Evolutionary conservation across 306 rosid species (phyloP).

Genomic region (Astragalus membranaceus): DNA sequence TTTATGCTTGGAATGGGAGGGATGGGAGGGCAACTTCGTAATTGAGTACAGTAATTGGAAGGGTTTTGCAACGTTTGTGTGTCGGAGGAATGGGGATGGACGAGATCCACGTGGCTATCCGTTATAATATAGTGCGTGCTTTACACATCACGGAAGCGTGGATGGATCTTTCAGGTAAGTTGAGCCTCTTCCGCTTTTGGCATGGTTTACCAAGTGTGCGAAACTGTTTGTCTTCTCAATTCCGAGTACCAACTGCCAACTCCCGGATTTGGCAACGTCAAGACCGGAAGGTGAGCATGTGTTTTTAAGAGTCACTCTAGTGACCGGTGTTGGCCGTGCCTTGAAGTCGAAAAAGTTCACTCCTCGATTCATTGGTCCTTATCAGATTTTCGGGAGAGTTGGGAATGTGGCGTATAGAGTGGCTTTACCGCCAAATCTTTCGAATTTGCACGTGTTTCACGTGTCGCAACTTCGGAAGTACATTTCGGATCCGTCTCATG

Average conservation of each 20-base stretch:
- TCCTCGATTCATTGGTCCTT: too few relatives aligned
- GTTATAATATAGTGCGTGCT: background rate
- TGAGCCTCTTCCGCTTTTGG: background rate
- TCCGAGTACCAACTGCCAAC: background rate
- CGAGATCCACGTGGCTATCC: slow-evolving; percentile 24
- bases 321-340: too few relatives aligned
- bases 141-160: slow-evolving; percentile 3
- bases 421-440: too few relatives aligned
- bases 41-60: background rate
- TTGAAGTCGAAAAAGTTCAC: too few relatives aligned
- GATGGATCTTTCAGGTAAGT: background rate
- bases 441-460: too few relatives aligned
- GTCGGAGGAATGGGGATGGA: background rate
- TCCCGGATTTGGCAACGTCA: too few relatives aligned
- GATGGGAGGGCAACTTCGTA: background rate
- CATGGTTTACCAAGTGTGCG: background rate
- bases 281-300: too few relatives aligned
- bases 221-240: background rate
- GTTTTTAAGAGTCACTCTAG: too few relatives aligned
- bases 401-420: too few relatives aligned
- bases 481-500: too few relatives aligned
- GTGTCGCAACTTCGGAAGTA: too few relatives aligned
- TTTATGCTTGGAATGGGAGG: background rate
- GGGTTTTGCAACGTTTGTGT: background rate
- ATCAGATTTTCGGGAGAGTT: too few relatives aligned